Evolutionary conservation across 2,329 filamentous ascomycete genomes (phyloP).

Genomic region (Fusarium sp.): DNA sequence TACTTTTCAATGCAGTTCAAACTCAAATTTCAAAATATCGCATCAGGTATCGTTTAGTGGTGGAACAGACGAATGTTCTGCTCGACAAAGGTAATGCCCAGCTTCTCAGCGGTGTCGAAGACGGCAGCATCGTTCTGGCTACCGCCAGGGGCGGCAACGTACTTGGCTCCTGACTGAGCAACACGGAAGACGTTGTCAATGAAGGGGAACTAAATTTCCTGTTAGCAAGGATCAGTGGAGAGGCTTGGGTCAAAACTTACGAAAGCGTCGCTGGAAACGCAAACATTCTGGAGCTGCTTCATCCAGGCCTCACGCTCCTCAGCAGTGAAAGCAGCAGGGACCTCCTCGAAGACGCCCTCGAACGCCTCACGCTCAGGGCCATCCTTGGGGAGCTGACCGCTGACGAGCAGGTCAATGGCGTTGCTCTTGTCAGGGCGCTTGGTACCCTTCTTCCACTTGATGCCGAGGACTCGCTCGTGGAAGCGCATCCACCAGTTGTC

Average conservation of each 20-base stretch:
- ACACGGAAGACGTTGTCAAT: constrained; percentile 98
- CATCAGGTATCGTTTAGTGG: constrained; percentile 43
- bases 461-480: constrained; percentile 86
- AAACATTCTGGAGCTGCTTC: constrained; percentile 84
- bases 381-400: constrained; percentile 86
- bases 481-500: constrained; percentile 99
- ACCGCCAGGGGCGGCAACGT: constrained; percentile 92
- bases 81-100: constrained; percentile 95
- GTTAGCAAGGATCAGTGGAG: constrained; percentile 43
- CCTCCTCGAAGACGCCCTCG: constrained; percentile 90
- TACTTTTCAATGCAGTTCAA: constrained; percentile 30
- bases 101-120: constrained; percentile 90
- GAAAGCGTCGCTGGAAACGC: constrained; percentile 94
- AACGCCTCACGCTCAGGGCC: constrained; percentile 90
- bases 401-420: constrained; percentile 95
- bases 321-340: constrained; percentile 84
- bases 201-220: constrained; percentile 84
- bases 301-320: constrained; percentile 92
- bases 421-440: constrained; percentile 99
- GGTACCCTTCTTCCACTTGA: constrained; percentile 98
- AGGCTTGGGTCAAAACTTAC: constrained; percentile 67
- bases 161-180: constrained; percentile 90
- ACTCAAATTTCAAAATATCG: constrained; percentile 23
- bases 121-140: constrained; percentile 88
- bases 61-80: constrained; percentile 79